Evolutionary conservation across 306 rosid species (phyloP).

Genomic region (Amphicarpaea edgeworthii): DNA sequence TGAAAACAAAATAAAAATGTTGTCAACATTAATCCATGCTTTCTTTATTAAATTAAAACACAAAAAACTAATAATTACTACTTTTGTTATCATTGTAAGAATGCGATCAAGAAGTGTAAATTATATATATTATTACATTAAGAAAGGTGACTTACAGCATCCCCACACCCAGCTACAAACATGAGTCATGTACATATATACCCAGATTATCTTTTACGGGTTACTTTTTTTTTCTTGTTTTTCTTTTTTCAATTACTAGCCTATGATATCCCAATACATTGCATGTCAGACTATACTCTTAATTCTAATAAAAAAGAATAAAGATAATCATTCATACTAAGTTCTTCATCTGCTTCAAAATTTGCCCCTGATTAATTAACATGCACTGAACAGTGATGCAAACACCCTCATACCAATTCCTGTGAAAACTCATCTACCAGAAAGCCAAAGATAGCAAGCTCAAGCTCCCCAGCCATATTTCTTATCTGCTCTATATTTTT

Average conservation of each 20-base stretch:
- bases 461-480: conserved; percentile 68
- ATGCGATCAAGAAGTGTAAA: conserved; percentile 40
- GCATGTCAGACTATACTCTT: conserved; percentile 56
- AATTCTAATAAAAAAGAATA: conserved; percentile 44
- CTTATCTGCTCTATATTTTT: conserved; percentile 58
- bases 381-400: too few species aligned
- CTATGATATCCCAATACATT: conserved; percentile 50
- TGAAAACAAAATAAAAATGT: too few species aligned
- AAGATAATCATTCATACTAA: conserved; percentile 42
- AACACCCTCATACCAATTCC: conserved; percentile 72
- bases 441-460: conserved; percentile 69
- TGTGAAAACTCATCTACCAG: conserved; percentile 71
- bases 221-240: conserved; percentile 36
- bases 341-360: conserved; percentile 41
- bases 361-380: conserved; percentile 38
- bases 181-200: conserved; percentile 63
- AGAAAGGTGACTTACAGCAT: conserved; percentile 52
- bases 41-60: too few species aligned
- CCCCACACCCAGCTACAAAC: conserved; percentile 54
- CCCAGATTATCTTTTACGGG: conserved; percentile 46
- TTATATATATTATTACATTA: conserved; percentile 53
- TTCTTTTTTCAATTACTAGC: conserved; percentile 48
- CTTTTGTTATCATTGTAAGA: too few species aligned
- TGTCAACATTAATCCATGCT: too few species aligned
- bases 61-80: too few species aligned